Conservation (phyloP, 2,329 filamentous ascomycete genomes). For the Aspergillus fischeri region DNA sequence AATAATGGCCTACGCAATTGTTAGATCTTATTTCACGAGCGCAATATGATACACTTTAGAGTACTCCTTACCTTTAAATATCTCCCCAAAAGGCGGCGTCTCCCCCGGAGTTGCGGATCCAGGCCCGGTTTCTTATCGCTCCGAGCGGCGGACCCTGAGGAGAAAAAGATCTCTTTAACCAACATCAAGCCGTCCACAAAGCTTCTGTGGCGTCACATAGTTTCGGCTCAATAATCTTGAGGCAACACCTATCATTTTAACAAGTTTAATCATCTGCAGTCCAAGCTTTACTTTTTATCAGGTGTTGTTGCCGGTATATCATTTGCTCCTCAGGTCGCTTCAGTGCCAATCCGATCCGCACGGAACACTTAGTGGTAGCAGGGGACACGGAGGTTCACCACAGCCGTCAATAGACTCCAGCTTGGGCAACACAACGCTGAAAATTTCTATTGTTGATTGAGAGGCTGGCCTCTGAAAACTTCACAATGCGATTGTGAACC, state of each 20-base stretch:
- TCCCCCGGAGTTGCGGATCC: background rate
- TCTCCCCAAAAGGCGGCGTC: background rate
- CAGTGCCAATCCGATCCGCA: conserved; percentile 3
- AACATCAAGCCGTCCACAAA: background rate
- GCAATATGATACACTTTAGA: background rate
- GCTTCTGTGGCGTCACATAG: background rate
- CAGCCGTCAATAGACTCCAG: conserved; percentile 1
- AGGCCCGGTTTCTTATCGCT: conserved; percentile 22
- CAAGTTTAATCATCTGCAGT: background rate
- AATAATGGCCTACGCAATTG: background rate
- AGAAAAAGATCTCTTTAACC: conserved; percentile 13
- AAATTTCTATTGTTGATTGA: background rate
- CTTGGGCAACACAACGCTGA: background rate
- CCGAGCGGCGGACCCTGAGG: conserved; percentile 15
- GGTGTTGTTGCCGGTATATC: background rate
- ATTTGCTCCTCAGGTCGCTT: background rate
- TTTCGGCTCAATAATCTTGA: background rate
- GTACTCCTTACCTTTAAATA: background rate
- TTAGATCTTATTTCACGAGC: background rate
- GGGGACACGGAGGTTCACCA: conserved; percentile 5
- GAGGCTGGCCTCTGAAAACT: conserved; percentile 8
- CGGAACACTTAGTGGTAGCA: conserved; percentile 8
- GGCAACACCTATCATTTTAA: background rate
- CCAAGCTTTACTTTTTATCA: background rate
- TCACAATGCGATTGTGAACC: conserved; percentile 13